A percentile compares a stretch with the other conserved stretches of the same genome.
These are phyloP conservation scores for Neurospora sp. DNA, from an alignment of 495 filamentous ascomycete genomes.

Conservation along the genomic window DNA sequence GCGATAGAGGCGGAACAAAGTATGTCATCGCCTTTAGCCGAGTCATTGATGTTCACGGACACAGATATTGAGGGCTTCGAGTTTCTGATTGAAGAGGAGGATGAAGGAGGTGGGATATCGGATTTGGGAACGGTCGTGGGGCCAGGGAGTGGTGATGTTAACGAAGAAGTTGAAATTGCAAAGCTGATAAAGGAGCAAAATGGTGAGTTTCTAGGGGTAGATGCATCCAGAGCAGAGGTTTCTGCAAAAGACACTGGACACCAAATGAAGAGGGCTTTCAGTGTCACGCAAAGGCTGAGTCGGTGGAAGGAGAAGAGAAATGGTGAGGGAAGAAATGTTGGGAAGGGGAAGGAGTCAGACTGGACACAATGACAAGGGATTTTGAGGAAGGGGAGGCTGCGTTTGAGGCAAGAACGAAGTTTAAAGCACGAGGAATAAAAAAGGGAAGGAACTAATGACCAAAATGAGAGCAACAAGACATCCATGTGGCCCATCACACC, in stretches of 20 bases:
- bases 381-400: not conserved
- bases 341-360: not conserved
- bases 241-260: not conserved
- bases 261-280: not conserved
- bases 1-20: not conserved
- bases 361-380: not conserved
- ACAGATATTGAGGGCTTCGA: not conserved
- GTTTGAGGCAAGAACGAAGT: not conserved
- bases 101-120: not conserved
- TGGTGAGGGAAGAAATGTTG: not conserved
- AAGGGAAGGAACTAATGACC: not conserved
- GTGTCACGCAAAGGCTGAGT: not conserved
- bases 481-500: no score
- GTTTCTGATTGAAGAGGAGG: not conserved
- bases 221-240: not conserved
- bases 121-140: not conserved
- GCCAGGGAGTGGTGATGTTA: not conserved
- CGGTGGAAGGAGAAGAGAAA: not conserved
- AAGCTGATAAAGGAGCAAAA: not conserved
- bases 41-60: not conserved
- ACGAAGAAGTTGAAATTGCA: not conserved
- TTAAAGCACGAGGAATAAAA: not conserved
- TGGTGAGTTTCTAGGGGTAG: not conserved
- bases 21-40: not conserved
- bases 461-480: not conserved